Percentiles rank a stretch among this genome's conserved stretches.
Evolutionary conservation across 2,329 filamentous ascomycete genomes (phyloP).

Genomic region (Capronia epimyces): DNA sequence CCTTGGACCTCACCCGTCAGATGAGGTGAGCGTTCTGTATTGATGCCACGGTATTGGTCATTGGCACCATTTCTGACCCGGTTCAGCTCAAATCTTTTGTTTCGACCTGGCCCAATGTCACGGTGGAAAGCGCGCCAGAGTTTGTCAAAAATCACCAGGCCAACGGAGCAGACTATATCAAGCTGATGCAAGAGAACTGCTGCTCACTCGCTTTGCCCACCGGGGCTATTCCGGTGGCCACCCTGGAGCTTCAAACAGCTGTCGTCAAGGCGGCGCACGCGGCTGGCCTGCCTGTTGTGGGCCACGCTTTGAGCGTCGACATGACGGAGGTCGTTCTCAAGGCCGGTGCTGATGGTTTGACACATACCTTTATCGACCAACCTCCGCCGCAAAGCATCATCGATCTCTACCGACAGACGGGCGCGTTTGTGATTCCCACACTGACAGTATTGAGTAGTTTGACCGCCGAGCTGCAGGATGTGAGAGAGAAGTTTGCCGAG

Average conservation of each 20-base stretch:
- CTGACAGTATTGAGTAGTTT: constrained; percentile 21
- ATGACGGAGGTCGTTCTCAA: constrained; percentile 28
- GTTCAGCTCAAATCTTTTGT: constrained; percentile 35
- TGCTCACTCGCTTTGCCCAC: constrained; percentile 29
- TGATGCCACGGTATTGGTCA: background rate
- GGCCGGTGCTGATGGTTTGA: constrained; percentile 27
- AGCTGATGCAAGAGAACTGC: constrained; percentile 30
- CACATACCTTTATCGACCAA: constrained; percentile 31
- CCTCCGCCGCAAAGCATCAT: constrained; percentile 21
- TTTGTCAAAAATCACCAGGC: constrained; percentile 26
- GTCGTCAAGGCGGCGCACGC: constrained; percentile 27
- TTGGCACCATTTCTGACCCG: background rate
- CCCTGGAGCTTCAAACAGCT: constrained; percentile 38
- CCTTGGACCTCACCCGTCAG: constrained; percentile 26
- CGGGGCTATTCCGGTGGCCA: constrained; percentile 24
- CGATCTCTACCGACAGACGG: constrained; percentile 26
- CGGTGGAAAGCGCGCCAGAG: constrained; percentile 38
- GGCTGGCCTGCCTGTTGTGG: constrained; percentile 20
- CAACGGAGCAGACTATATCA: constrained; percentile 29
- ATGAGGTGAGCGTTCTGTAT: constrained; percentile 27
- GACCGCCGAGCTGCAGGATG: constrained; percentile 24
- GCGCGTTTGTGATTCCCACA: constrained; percentile 29
- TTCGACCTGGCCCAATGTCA: constrained; percentile 46
- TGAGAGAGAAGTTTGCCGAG: constrained; percentile 24
- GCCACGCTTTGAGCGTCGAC: constrained; percentile 24